Evolutionary conservation across 345 rosid species (phyloP).

Genomic region (Eucalyptus pauciflora): DNA sequence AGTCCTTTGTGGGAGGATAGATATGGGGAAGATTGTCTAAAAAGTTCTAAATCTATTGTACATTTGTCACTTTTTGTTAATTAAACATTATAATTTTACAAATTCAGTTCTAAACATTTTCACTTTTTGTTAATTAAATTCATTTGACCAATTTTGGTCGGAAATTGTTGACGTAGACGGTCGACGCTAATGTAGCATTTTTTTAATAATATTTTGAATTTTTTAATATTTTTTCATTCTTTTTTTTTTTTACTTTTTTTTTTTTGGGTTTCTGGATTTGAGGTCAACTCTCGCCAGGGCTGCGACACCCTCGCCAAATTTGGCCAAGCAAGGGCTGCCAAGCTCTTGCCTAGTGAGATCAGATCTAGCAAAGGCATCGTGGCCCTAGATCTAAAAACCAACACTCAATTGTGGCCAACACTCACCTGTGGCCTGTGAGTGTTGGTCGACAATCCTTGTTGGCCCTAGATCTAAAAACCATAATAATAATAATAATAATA

Average conservation of each 20-base stretch:
- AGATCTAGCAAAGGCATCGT: fast-evolving
- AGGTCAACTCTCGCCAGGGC: fast-evolving
- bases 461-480: fast-evolving
- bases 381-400: too few relatives aligned
- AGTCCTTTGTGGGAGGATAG: neutral
- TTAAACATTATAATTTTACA: too few relatives aligned
- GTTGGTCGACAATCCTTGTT: fast-evolving
- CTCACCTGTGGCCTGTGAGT: fast-evolving
- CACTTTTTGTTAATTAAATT: fast-evolving
- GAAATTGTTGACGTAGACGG: fast-evolving
- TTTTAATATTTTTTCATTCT: too few relatives aligned
- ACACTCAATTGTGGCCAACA: too few relatives aligned
- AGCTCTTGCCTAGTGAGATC: too few relatives aligned
- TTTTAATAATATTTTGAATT: too few relatives aligned
- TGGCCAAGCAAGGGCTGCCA: too few relatives aligned
- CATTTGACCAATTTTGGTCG: fast-evolving
- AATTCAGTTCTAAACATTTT: fast-evolving
- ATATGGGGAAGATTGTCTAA: fast-evolving
- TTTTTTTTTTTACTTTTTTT: too few relatives aligned
- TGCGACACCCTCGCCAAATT: fast-evolving
- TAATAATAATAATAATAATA: too few relatives aligned
- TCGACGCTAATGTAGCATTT: fast-evolving
- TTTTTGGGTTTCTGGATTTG: fast-evolving
- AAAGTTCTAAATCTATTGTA: too few relatives aligned
- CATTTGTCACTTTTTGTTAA: fast-evolving